A percentile compares a stretch with the other conserved stretches of the same genome.
Conservation (phyloP, 441 rosid genomes). For the Eruca vesicaria region DNA sequence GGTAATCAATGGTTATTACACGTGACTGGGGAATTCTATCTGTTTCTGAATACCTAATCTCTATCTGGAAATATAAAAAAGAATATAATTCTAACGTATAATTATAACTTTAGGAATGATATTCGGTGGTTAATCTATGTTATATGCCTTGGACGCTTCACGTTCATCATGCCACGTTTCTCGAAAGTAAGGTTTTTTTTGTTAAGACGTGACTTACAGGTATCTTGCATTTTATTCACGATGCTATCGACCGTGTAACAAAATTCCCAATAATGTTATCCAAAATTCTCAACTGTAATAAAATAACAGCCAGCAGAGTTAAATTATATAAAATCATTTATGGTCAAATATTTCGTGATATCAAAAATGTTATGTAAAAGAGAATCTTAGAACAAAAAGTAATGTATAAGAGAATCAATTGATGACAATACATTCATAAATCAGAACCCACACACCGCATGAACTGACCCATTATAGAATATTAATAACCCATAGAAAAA, state of each 20-base stretch:
- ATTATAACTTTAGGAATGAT: not conserved
- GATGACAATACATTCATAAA: not conserved
- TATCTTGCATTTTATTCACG: not conserved
- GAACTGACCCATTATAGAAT: conserved; percentile 1
- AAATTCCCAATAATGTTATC: not conserved
- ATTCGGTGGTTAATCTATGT: not conserved
- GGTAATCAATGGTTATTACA: not conserved
- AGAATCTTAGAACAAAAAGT: not conserved
- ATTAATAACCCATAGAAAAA: not conserved
- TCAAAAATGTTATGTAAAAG: not conserved
- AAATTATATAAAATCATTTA: not conserved
- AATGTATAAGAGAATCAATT: not conserved
- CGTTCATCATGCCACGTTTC: not conserved
- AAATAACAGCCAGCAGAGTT: not conserved
- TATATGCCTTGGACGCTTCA: not conserved
- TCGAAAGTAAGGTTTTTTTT: not conserved
- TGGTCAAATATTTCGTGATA: not conserved
- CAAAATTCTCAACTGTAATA: not conserved
- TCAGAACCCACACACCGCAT: conserved; percentile 7
- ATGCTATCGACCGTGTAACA: not conserved
- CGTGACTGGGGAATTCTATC: not conserved
- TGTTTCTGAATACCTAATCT: not conserved
- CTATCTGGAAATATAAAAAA: not conserved
- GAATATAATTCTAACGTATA: not conserved
- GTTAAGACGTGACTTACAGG: not conserved